Conservation (phyloP, 108 stramenopile species). For the Chaetoceros muelleri region DNA sequence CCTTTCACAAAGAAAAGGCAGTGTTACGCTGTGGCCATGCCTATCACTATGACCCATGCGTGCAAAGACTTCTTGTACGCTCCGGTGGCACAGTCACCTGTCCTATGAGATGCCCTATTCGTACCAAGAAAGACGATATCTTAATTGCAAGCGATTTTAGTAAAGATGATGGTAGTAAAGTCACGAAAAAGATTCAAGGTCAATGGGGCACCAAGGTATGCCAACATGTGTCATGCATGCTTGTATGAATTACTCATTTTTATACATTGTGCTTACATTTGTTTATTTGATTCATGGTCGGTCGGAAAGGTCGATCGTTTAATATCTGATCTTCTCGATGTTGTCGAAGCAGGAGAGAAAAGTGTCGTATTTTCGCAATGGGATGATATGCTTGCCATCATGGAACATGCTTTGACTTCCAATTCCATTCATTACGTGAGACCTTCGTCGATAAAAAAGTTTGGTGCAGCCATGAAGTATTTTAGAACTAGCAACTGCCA, state of each 20-base stretch:
- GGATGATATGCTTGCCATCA: slow-evolving; percentile 82
- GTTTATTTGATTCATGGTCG: neutral
- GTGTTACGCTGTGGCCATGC: slow-evolving; percentile 67
- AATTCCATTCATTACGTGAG: slow-evolving; percentile 37
- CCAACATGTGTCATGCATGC: slow-evolving; percentile 14
- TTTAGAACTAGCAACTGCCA: slow-evolving; percentile 23
- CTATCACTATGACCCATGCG: slow-evolving; percentile 40
- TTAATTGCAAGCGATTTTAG: slow-evolving; percentile 36
- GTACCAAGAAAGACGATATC: slow-evolving; percentile 31
- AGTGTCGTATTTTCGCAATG: slow-evolving; percentile 66
- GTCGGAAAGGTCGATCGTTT: slow-evolving; percentile 23
- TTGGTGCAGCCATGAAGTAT: slow-evolving; percentile 22
- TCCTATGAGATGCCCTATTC: slow-evolving; percentile 33
- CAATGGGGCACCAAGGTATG: slow-evolving; percentile 72
- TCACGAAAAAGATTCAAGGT: slow-evolving; percentile 35
- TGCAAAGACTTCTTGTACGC: slow-evolving; percentile 29
- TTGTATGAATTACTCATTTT: slow-evolving; percentile 9
- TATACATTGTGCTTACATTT: slow-evolving; percentile 2
- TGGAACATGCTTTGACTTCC: slow-evolving; percentile 37
- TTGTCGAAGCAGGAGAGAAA: slow-evolving; percentile 47
- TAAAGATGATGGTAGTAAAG: slow-evolving; percentile 31
- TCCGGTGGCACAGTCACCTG: slow-evolving; percentile 20
- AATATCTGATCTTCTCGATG: slow-evolving; percentile 38
- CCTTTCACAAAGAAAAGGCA: slow-evolving; percentile 38
- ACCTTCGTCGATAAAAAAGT: slow-evolving; percentile 16